Percentiles rank a stretch among this genome's conserved stretches.
phyloP scores from a whole-genome alignment of 2,329 filamentous ascomycete genomes.

The Alternaria arborescens region DNA sequence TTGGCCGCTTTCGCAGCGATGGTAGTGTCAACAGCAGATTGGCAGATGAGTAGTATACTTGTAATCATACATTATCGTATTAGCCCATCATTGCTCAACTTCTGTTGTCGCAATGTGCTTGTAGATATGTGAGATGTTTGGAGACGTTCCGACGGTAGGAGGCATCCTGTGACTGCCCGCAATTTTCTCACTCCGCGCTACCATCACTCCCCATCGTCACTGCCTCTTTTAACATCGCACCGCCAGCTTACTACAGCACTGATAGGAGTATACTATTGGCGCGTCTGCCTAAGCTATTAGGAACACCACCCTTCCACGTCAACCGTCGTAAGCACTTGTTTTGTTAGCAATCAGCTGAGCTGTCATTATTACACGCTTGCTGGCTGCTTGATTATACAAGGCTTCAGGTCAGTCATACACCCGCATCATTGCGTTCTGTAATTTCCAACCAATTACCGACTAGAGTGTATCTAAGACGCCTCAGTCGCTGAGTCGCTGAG shows the following conservation, averaged over 20 bases:
- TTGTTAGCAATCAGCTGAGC: background rate
- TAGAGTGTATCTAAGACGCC: background rate
- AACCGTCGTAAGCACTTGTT: background rate
- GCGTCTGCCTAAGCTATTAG: background rate
- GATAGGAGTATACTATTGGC: too few species aligned
- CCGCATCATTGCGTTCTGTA: rapidly evolving
- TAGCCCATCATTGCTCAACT: too few species aligned
- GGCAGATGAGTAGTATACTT: background rate
- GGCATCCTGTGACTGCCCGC: background rate
- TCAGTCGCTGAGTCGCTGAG: background rate
- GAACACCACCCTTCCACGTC: background rate
- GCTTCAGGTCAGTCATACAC: background rate
- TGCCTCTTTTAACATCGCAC: background rate
- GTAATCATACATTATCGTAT: background rate
- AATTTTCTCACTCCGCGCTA: background rate
- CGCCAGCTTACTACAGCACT: too few species aligned
- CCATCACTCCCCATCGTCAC: background rate
- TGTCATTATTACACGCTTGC: background rate
- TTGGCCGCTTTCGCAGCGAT: background rate
- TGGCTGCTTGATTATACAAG: background rate
- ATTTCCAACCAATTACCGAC: background rate
- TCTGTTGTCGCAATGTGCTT: too few species aligned
- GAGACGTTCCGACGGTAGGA: background rate
- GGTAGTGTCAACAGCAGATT: background rate
- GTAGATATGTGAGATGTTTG: background rate